Evolutionary conservation across 345 rosid species (phyloP), one percentile per base, ranked within the genome.

Genomic region (Murraya paniculata): DNA sequence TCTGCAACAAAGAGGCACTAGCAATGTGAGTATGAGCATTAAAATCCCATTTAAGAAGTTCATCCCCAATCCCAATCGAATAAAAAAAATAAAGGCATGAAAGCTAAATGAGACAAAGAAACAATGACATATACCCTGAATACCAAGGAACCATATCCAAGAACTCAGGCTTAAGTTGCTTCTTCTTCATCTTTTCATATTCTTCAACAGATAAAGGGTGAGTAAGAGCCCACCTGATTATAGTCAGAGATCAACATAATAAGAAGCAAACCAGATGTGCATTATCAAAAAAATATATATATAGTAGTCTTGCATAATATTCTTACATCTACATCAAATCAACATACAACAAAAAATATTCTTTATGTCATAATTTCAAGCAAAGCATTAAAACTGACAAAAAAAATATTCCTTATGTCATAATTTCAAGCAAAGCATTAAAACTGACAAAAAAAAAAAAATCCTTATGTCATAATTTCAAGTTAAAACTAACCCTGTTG

Each of bases 81-180:
- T 16, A 62, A 41, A 25, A 5, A 55, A 14, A 62, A 62, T 21
- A 25, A 36, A 41, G 30, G 35, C 14, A 53, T 35, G 10, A 57
- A 41, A 36, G 48, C 48, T 31, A 28, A 58, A 41, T 2, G 48
- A 13, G 68, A 18, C 21, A 71, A 74, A 64, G 58, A 64, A 72
- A 70, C 24, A 81, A 84, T 55, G 75, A 56, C 70, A 53, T 39
- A 45, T 95, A 96, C 99, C 99, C 99, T 72, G 98, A 94, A 87
- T 96, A 94, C 99, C 99, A 96, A 74, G 99, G 99, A 84, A 96
- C 99, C 99, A 96, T 96, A 78, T 94, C 99, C 85, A 96, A 81
- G 85, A 96, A 96, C 83, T 92, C 89, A 55, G 99, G 99, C 85
- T 89, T 96, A 93, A 90, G 79, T 79, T 96, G 98, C 86, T 88